Evolutionary conservation across 176 grass and related monocot species (phyloP), one percentile per base, ranked within the genome.

Genomic region (Alopecurus myosuroides): DNA sequence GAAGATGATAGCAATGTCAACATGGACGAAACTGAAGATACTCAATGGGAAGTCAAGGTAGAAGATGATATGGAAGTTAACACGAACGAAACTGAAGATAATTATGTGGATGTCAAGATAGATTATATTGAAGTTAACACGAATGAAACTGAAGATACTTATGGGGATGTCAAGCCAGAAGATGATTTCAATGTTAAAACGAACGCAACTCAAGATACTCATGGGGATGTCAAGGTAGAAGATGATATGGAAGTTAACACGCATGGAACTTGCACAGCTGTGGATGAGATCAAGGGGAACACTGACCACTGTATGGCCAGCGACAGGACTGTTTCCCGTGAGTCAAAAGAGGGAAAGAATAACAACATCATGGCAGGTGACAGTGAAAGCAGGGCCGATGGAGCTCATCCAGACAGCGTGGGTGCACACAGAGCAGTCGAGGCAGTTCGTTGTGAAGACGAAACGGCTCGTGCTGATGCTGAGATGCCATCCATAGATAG

Each of bases 381-480:
- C 53, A 35, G 23, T 37, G 23, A 14, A 46, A 22, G 62, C 39
- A 29, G 11, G 36, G 79, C 23, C 0, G 50, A 53, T 56, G 56
- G 23, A 30, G 20, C 53, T 81, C 51, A 46, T 60, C 23, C 29
- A n/a, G 78, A 73, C 77, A 13, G 49, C 55, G 65, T 34, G 22
- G 82, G 57, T 68, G 31, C 53, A 65, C 46, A 45, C 0, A 9
- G 9, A 37, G 65, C 34, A 11, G 66, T 40, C 22, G 66, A 48
- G 46, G 23, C 79, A 57, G 88, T 57, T 68, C 64, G 45, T 62
- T 56, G 61, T 77, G 69, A 81, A 72, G 81, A 67, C 29, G 67
- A 58, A 26, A 70, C 39, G 41, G 41, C 31, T 14, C 30, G 44
- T 56, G 20, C 63, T 39, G 81, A 90, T 63, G 42, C 33, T 79